Percentiles rank a stretch among this genome's conserved stretches.
These are phyloP conservation scores for Phialophora verrucosa DNA, from an alignment of 2,329 filamentous ascomycete species.

Conservation along the genomic window DNA sequence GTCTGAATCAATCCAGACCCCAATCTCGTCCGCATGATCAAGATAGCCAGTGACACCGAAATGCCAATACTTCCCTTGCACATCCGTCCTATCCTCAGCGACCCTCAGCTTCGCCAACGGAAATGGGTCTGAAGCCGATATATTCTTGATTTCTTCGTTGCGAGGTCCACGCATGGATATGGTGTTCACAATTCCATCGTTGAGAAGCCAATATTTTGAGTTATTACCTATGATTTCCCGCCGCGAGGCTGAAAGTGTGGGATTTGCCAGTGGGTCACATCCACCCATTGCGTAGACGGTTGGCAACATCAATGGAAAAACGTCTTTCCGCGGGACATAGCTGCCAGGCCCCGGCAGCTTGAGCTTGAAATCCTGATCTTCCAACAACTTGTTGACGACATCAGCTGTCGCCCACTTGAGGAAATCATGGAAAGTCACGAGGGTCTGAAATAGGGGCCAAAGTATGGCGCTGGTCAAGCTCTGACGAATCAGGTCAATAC, in stretches of 20 bases:
- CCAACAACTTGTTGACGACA: neutral
- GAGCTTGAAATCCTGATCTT: neutral
- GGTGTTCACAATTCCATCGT: constrained; percentile 4
- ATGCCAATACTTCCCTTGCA: constrained; percentile 1
- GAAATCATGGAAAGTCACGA: constrained; percentile 1
- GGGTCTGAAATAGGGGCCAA: neutral
- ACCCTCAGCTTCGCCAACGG: neutral
- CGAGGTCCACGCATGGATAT: neutral
- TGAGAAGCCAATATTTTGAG: neutral
- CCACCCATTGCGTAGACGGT: neutral
- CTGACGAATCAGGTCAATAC: neutral
- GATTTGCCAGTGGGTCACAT: neutral
- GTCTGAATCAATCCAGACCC: neutral
- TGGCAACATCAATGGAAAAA: neutral
- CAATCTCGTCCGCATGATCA: neutral
- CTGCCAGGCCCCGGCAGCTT: neutral
- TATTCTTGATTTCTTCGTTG: neutral
- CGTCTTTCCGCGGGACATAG: neutral
- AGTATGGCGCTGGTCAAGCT: neutral
- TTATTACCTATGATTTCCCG: neutral
- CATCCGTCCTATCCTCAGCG: neutral
- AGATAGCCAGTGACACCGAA: neutral
- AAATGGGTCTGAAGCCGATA: neutral
- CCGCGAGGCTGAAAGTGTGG: neutral
- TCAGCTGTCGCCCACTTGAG: neutral